These are phyloP conservation scores for Tylopilus vinaceipallidus DNA, from an alignment of 768 basidiomycete genomes.

Conservation along the genomic window DNA sequence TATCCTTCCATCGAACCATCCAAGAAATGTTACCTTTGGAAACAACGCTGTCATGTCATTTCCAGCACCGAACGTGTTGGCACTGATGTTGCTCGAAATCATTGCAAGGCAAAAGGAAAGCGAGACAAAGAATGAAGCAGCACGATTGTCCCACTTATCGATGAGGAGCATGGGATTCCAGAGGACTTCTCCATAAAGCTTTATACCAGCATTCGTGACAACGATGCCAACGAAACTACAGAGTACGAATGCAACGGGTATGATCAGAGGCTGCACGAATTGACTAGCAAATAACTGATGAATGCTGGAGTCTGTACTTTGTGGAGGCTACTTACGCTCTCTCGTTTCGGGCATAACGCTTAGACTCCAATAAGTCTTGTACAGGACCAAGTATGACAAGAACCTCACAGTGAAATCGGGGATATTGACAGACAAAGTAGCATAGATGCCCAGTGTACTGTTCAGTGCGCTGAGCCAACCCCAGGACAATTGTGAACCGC, in stretches of 20 bases:
- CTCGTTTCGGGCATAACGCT: constrained; percentile 73
- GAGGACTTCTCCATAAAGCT: constrained; percentile 62
- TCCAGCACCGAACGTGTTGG: constrained; percentile 72
- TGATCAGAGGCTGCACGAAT: constrained; percentile 71
- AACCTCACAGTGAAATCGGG: constrained; percentile 71
- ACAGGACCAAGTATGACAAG: not conserved
- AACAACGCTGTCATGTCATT: constrained; percentile 82
- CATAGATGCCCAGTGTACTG: constrained; percentile 70
- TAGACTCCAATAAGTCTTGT: constrained; percentile 5
- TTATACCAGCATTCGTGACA: constrained; percentile 72
- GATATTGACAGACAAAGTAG: constrained; percentile 75
- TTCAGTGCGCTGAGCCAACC: constrained; percentile 79
- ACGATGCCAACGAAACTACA: constrained; percentile 78
- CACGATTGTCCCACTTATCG: constrained; percentile 80
- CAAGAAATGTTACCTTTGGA: constrained; percentile 40
- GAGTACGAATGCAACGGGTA: constrained; percentile 77
- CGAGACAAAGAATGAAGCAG: constrained; percentile 80
- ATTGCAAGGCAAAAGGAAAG: constrained; percentile 72
- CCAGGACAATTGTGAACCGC: constrained; percentile 61
- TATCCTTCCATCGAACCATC: not conserved
- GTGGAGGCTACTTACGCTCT: constrained; percentile 28
- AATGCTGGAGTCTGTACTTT: not conserved
- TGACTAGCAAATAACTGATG: constrained; percentile 40
- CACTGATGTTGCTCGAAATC: constrained; percentile 72
- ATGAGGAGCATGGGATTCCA: constrained; percentile 82